phyloP scores from a whole-genome alignment of 371 early-diverging fungal genomes.

The Apophysomyces sp. region DNA sequence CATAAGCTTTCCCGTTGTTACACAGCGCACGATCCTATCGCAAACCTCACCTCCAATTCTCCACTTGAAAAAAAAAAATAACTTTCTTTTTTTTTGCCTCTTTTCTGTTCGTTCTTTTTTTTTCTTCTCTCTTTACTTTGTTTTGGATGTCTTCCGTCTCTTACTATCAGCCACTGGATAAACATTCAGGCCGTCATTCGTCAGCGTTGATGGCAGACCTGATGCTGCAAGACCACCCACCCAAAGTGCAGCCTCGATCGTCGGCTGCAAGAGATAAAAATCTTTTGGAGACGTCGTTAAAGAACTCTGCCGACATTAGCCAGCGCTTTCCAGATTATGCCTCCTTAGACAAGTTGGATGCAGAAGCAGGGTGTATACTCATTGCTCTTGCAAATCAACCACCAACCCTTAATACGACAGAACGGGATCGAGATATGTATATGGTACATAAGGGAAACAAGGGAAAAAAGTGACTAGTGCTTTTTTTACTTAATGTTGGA shows the following conservation, averaged over 20 bases:
- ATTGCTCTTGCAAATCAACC: constrained; percentile 43
- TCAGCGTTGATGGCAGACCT: constrained; percentile 15
- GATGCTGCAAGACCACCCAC: constrained; percentile 20
- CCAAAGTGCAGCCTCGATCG: constrained; percentile 41
- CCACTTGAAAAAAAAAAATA: constrained; percentile 1
- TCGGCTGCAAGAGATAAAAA: constrained; percentile 40
- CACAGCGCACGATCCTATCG: constrained; percentile 4
- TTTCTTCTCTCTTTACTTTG: background rate
- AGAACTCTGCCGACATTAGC: background rate
- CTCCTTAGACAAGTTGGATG: constrained; percentile 38
- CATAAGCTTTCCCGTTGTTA: constrained; percentile 1
- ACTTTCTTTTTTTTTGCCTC: background rate
- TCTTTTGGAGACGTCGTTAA: constrained; percentile 13
- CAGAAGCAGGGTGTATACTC: constrained; percentile 45
- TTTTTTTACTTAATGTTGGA: no score
- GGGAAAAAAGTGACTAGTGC: no score
- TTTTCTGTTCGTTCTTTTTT: background rate
- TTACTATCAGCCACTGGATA: background rate
- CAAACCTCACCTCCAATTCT: constrained; percentile 4
- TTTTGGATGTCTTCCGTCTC: background rate
- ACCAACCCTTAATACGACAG: no score
- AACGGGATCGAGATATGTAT: no score
- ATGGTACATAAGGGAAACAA: no score
- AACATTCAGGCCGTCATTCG: no score
- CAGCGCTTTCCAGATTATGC: constrained; percentile 5